Evolutionary conservation across 768 basidiomycete species (phyloP), one percentile per base, ranked within the genome.

Genomic region (Tremella fuciformis): DNA sequence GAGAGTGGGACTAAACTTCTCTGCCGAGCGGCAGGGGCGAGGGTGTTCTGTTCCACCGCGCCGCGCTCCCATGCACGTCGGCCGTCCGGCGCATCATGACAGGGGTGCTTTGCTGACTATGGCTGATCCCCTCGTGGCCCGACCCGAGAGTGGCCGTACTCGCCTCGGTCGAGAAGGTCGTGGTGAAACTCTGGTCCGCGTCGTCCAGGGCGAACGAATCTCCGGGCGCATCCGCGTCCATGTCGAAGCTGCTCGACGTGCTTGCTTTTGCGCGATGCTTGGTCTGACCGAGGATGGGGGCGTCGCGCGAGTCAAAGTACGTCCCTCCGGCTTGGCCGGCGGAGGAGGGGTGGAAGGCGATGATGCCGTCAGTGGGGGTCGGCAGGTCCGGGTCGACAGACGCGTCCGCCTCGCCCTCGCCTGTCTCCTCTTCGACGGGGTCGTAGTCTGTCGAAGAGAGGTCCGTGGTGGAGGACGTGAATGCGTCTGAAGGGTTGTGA

Each of bases 101-200:
- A 13, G 67, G 67, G 16, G 67, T 69, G 44, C 50, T 69, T 55
- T 63, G 61, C 26, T 50, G 29, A 29, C 49, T 48, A 58, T 42
- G 29, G 25, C n/a, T 2, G 15, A 46, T 18, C 18, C 47, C 48
- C 15, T 41, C 22, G 40, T 44, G 24, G 8, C 21, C 26, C 4
- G 29, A 34, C 42, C 44, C 18, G 24, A 24, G 38, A 53, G 26
- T 37, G n/a, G 11, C 60, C 29, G 40, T 58, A 51, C 51, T 50
- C 48, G 25, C 25, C 53, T 22, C 19, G 26, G 44, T 50, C 19
- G 29, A 34, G 11, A 34, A 34, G 6, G 29, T 34, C 29, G 29
- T 34, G 29, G 29, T 34, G 29, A 34, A 34, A 34, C 29, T 34
- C 4, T 34, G 29, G 11, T n/a, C 22, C 44, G 57, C 50, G 15